Percentiles rank a stretch among this genome's conserved stretches.
phyloP scores from a whole-genome alignment of 441 rosid genomes.

The Melianthus villosus region DNA sequence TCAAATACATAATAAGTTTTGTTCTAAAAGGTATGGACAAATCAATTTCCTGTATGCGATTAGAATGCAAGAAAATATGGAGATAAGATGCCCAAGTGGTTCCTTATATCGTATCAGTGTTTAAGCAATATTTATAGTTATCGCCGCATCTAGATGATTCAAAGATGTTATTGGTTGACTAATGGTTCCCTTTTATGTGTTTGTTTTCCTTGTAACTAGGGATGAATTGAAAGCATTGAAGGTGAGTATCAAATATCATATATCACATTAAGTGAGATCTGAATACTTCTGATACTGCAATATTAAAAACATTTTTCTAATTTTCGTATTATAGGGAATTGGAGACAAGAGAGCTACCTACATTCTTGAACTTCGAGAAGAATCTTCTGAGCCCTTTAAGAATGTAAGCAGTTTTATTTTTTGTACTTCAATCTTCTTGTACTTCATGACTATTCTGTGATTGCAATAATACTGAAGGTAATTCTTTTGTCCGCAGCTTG shows the following conservation, averaged over 20 bases:
- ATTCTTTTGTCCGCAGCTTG: constrained; percentile 25
- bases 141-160: too few relatives aligned
- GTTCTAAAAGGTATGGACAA: too few relatives aligned
- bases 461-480: background rate
- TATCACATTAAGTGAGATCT: too few relatives aligned
- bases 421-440: background rate
- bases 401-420: constrained; percentile 35
- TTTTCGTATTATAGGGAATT: constrained; percentile 37
- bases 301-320: too few relatives aligned
- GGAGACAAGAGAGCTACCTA: constrained; percentile 59
- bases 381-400: constrained; percentile 50
- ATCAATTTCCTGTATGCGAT: too few relatives aligned
- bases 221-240: constrained; percentile 56
- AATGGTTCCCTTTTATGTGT: background rate
- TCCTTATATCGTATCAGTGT: too few relatives aligned
- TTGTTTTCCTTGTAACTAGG: constrained; percentile 15
- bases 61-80: too few relatives aligned
- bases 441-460: background rate
- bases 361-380: constrained; percentile 48
- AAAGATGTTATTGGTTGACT: too few relatives aligned
- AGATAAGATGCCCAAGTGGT: too few relatives aligned
- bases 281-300: background rate
- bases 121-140: too few relatives aligned
- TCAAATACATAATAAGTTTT: too few relatives aligned
- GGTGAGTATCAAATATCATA: too few relatives aligned